Percentiles rank a stretch among this genome's conserved stretches.
Conservation (phyloP, 2,329 filamentous ascomycete genomes). For the Ascocoryne sarcoides region DNA sequence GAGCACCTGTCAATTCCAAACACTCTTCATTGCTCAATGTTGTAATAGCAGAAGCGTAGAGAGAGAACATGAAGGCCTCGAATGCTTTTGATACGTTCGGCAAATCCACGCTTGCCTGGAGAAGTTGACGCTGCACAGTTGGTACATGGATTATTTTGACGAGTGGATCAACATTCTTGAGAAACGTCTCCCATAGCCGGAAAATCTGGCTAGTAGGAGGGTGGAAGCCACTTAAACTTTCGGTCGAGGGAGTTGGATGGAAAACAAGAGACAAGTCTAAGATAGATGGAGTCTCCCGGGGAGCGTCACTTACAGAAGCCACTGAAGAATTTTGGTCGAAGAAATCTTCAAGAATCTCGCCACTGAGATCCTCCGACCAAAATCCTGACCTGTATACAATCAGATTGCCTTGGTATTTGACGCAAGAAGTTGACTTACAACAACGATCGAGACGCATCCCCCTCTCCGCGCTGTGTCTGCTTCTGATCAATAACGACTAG, state of each 20-base stretch:
- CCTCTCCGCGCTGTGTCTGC: background rate
- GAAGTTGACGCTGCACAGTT: constrained; percentile 48
- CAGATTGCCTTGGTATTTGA: background rate
- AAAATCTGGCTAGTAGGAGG: constrained; percentile 5
- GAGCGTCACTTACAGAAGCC: too few species aligned
- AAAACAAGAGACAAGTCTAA: background rate
- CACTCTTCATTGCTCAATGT: constrained; percentile 13
- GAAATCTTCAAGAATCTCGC: background rate
- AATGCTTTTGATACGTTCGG: constrained; percentile 37
- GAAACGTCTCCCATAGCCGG: constrained; percentile 55
- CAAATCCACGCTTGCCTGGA: constrained; percentile 47
- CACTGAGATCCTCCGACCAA: background rate
- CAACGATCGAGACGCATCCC: background rate
- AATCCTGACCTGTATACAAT: background rate
- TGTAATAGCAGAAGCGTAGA: constrained; percentile 42
- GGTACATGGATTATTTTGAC: constrained; percentile 63
- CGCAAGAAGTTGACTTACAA: background rate
- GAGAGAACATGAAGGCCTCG: constrained; percentile 41
- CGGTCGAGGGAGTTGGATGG: background rate
- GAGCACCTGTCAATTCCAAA: background rate
- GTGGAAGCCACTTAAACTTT: constrained; percentile 1
- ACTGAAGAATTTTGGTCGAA: too few species aligned
- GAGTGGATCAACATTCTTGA: constrained; percentile 62
- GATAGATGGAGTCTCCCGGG: too few species aligned
- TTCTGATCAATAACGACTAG: background rate